Percentiles rank a stretch among this genome's conserved stretches.
phyloP scores from a whole-genome alignment of 2,329 filamentous ascomycete species.

The Trichoderma pleuroti region DNA sequence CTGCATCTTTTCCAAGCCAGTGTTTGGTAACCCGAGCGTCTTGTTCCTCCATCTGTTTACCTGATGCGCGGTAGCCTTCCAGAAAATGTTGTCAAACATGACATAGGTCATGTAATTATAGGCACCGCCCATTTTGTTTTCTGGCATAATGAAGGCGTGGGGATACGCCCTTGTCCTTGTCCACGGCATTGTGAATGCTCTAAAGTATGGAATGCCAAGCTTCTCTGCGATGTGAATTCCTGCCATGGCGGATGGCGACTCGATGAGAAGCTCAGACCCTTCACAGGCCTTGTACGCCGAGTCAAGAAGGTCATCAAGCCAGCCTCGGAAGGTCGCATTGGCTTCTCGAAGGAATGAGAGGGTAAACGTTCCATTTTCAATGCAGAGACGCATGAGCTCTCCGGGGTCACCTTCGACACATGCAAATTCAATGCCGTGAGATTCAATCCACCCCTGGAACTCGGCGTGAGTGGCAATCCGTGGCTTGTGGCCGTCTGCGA shows the following conservation, averaged over 20 bases:
- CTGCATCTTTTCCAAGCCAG: slow-evolving; percentile 85
- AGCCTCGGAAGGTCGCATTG: slow-evolving; percentile 82
- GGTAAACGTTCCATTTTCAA: slow-evolving; percentile 97
- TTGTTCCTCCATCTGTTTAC: slow-evolving; percentile 90
- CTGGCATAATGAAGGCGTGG: slow-evolving; percentile 90
- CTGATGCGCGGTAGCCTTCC: slow-evolving; percentile 87
- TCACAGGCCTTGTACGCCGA: slow-evolving; percentile 83
- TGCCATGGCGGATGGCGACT: slow-evolving; percentile 94
- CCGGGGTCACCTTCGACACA: slow-evolving; percentile 86
- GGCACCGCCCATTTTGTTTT: slow-evolving; percentile 88
- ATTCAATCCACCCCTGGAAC: slow-evolving; percentile 83
- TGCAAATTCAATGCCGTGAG: slow-evolving; percentile 91
- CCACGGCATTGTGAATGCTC: slow-evolving; percentile 99
- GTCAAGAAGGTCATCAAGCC: slow-evolving; percentile 83
- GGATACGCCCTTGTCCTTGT: slow-evolving; percentile 92
- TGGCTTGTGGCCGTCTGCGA: slow-evolving; percentile 81
- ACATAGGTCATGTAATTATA: slow-evolving; percentile 96
- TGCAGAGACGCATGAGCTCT: slow-evolving; percentile 92
- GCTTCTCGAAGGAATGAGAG: slow-evolving; percentile 86
- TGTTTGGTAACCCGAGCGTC: slow-evolving; percentile 72
- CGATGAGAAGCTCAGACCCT: slow-evolving; percentile 84
- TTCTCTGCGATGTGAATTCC: slow-evolving; percentile 97
- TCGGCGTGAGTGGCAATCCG: slow-evolving; percentile 90
- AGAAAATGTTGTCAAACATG: slow-evolving; percentile 95
- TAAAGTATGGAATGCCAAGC: slow-evolving; percentile 88